phyloP scores from a whole-genome alignment of 2,329 filamentous ascomycete species.

The Fusarium bulbicola region DNA sequence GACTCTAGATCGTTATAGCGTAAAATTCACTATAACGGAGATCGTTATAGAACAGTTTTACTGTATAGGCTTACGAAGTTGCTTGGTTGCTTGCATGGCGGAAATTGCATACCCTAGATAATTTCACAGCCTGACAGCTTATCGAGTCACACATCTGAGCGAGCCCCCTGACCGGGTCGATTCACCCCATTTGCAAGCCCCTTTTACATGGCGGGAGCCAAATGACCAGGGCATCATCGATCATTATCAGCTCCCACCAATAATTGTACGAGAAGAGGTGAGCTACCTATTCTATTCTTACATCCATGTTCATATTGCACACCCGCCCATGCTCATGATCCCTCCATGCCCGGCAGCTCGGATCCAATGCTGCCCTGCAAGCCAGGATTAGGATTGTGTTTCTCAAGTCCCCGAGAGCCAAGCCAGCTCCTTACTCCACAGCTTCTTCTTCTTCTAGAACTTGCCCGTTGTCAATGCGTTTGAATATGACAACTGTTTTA shows the following conservation, averaged over 20 bases:
- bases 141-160: slow-evolving; percentile 21
- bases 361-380: slow-evolving; percentile 28
- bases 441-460: slow-evolving; percentile 35
- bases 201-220: slow-evolving; percentile 11
- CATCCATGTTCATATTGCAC: slow-evolving; percentile 10
- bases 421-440: slow-evolving; percentile 29
- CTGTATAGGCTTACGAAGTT: slow-evolving; percentile 1
- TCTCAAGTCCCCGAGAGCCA: slow-evolving; percentile 32
- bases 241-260: slow-evolving; percentile 29
- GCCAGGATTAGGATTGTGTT: slow-evolving; percentile 24
- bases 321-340: slow-evolving; percentile 17
- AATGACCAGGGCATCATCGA: slow-evolving; percentile 27
- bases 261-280: slow-evolving; percentile 29
- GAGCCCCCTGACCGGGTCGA: slow-evolving; percentile 12
- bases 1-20: too few relatives aligned
- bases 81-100: slow-evolving; percentile 26
- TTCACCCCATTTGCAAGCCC: slow-evolving; percentile 24
- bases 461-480: slow-evolving; percentile 24
- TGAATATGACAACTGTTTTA: background rate
- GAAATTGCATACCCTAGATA: slow-evolving; percentile 39
- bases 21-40: too few relatives aligned
- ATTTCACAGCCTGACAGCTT: slow-evolving; percentile 24
- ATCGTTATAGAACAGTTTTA: too few relatives aligned
- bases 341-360: slow-evolving; percentile 33
- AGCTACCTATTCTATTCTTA: slow-evolving; percentile 27